Base-by-base conservation (phyloP, 768 basidiomycete species). In the Suillus alpinus region DNA sequence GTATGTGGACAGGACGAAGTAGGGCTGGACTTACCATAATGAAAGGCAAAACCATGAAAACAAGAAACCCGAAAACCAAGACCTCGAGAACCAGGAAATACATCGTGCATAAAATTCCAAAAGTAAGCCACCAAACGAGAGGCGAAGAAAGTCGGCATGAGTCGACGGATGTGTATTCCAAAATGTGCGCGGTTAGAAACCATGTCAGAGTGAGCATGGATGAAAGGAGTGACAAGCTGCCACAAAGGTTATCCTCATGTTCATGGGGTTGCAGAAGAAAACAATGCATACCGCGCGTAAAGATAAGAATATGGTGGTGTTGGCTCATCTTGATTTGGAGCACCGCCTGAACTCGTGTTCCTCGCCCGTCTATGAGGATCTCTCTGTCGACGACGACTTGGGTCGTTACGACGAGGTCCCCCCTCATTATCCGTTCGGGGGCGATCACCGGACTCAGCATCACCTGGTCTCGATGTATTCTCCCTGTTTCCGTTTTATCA, bases 81-180 rank as follows among this genome's bases (percentile, higher is more conserved):
- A 94, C 86, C 72, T 94, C 86, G 44, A 85, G 73, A 34, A 86
- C 80, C 80, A 89, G 86, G 58, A 93, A 67, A 68, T 94, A 94
- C 78, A 90, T 86, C 44, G 90, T 84, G 73, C 88, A 86, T 14
- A 94, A 76, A 65, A 94, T 87, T 39, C 84, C 87, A 70, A 94
- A 92, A 23, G 83, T 85, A 50, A 93, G 83, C 90, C 91, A 94
- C 92, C 92, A 94, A 37, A 94, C 75, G 65, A 92, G 88, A 8
- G 92, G 92, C 13, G 92, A 83, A 0, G 88, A 78, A 60, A 79
- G 74, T 20, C 92, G 87, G 60, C 92, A 94, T 16, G 86, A 83
- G 63, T 86, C 78, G 32, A 91, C 76, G 8, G 91, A 89, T 16
- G 89, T 89, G 67, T 92, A 94, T 62, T 86, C 82, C 58, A 94